These are phyloP conservation scores for Penicillium daleae DNA, from an alignment of 495 filamentous ascomycete species.

Conservation along the genomic window DNA sequence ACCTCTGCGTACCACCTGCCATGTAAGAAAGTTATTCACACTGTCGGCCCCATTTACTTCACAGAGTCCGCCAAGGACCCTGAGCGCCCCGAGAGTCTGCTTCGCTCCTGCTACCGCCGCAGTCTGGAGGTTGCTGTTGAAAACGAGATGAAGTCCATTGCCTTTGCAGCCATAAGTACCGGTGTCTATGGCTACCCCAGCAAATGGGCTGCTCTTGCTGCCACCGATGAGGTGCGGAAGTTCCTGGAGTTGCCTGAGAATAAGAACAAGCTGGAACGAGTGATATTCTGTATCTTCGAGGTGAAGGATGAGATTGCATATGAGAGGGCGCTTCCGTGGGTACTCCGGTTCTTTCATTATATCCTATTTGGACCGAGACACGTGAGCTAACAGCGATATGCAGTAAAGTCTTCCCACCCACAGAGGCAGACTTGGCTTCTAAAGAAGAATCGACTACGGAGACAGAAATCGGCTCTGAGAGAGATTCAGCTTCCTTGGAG, in stretches of 20 bases:
- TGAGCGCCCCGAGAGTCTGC: conserved; percentile 48
- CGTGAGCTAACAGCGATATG: not conserved
- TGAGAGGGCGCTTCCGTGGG: conserved; percentile 71
- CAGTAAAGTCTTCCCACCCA: conserved; percentile 19
- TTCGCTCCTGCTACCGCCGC: conserved; percentile 74
- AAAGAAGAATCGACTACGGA: not conserved
- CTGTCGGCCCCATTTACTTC: conserved; percentile 85
- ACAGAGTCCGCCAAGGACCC: conserved; percentile 30
- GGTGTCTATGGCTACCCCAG: conserved; percentile 90
- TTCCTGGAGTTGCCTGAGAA: conserved; percentile 67
- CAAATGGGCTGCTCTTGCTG: conserved; percentile 67
- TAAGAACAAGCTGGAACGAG: conserved; percentile 60
- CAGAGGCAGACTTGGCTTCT: conserved; percentile 1
- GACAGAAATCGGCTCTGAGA: not conserved
- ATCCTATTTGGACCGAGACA: not conserved
- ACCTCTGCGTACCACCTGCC: conserved; percentile 77
- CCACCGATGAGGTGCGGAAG: conserved; percentile 66
- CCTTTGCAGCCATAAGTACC: conserved; percentile 83
- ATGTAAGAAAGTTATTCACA: conserved; percentile 79
- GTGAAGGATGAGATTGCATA: conserved; percentile 77
- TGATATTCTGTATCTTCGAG: conserved; percentile 83
- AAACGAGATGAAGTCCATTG: conserved; percentile 68
- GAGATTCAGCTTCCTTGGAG: not conserved
- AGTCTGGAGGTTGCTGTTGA: conserved; percentile 73
- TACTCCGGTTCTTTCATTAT: conserved; percentile 16